phyloP scores from a whole-genome alignment of 805 yeast species.

The Tetrapisispora nanseiensis region DNA sequence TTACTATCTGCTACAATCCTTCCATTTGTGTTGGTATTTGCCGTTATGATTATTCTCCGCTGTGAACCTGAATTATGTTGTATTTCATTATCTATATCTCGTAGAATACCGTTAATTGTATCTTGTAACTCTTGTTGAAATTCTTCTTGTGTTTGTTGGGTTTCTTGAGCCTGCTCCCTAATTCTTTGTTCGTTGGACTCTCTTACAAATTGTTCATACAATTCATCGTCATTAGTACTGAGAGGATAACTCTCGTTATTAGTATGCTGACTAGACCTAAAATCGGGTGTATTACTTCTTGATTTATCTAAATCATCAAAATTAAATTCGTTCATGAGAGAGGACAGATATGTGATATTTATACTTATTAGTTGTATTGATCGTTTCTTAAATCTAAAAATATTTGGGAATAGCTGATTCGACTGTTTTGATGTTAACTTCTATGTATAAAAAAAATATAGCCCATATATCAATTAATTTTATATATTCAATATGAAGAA shows the following conservation, averaged over 20 bases:
- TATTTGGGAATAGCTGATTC: too few relatives aligned
- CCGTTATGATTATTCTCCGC: not conserved
- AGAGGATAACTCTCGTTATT: not conserved
- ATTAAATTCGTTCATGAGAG: not conserved
- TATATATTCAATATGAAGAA: too few relatives aligned
- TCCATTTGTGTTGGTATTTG: not conserved
- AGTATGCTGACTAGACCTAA: too few relatives aligned
- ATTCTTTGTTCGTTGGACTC: constrained; percentile 6
- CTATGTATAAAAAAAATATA: too few relatives aligned
- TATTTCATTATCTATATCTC: constrained; percentile 3
- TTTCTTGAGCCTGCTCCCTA: constrained; percentile 6
- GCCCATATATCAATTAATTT: too few relatives aligned
- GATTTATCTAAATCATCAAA: not conserved
- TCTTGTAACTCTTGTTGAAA: constrained; percentile 12
- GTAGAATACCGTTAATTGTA: constrained; percentile 11
- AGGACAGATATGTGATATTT: not conserved
- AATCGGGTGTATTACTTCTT: not conserved
- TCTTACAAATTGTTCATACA: constrained; percentile 12
- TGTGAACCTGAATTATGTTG: not conserved
- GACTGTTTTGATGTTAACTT: too few relatives aligned
- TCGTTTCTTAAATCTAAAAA: too few relatives aligned
- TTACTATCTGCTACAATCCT: not conserved
- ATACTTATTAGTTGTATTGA: too few relatives aligned
- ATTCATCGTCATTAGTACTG: constrained; percentile 9
- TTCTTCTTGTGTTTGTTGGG: constrained; percentile 9